Evolutionary conservation across 2,329 filamentous ascomycete genomes (phyloP).

Genomic region (Ustulina deusta): DNA sequence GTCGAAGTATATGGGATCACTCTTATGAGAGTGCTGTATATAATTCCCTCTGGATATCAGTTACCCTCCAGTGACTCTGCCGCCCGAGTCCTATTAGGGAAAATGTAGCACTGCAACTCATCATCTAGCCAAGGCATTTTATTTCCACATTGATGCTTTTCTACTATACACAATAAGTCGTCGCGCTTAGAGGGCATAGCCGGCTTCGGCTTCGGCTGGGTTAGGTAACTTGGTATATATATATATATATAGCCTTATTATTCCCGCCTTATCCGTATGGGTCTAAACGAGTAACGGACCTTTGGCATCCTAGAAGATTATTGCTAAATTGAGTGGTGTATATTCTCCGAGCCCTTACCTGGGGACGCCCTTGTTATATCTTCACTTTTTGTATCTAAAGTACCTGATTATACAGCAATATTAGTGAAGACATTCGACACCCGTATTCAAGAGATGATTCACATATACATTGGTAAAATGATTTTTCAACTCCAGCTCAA

Average conservation of each 20-base stretch:
- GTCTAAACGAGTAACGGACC: background rate
- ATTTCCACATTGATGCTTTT: too few relatives aligned
- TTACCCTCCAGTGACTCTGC: too few relatives aligned
- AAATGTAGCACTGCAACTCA: too few relatives aligned
- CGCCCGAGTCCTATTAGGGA: too few relatives aligned
- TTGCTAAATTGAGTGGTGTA: background rate
- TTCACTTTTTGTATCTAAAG: background rate
- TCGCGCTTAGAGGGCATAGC: background rate
- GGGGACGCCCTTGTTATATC: background rate
- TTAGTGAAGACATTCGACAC: too few relatives aligned
- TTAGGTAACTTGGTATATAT: background rate
- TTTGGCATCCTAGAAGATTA: background rate
- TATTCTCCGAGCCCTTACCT: background rate
- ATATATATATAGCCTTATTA: background rate
- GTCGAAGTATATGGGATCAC: too few relatives aligned
- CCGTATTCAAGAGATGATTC: background rate
- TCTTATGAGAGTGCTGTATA: too few relatives aligned
- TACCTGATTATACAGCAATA: too few relatives aligned
- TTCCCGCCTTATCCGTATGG: background rate
- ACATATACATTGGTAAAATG: background rate
- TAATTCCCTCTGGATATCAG: too few relatives aligned
- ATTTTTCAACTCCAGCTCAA: too few relatives aligned
- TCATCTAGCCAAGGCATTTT: too few relatives aligned
- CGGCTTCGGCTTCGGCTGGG: background rate
- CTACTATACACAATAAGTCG: too few relatives aligned